Base-by-base conservation (phyloP, 148 eudicot species). In the Rhododendron ovatum region DNA sequence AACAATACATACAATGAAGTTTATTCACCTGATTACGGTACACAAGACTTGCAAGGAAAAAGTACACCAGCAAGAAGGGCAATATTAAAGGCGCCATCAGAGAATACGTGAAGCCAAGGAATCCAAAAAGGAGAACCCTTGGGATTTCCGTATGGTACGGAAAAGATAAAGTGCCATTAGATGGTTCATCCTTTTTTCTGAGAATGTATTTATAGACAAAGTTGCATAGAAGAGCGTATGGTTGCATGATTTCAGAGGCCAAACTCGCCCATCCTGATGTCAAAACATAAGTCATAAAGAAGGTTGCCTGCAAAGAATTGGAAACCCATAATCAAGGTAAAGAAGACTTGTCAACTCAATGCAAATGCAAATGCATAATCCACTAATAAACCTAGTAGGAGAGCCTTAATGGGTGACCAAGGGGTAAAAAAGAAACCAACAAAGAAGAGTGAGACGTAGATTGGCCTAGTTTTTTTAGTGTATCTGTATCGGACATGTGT, bases 221-320 rank as follows among this genome's bases (percentile, higher is more conserved):
- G 89, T 94, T 93, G 85, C 92, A 90, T 71, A 98, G 63, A 86
- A 98, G 93, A 81, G 93, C 91, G 78, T 86, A 94, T 76, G 92
- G 95, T 89, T 98, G 99, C 88, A 96, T 92, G 83, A 98, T 92
- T 88, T 95, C 99, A 47, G 88, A 85, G 30, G 99, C 93, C 92
- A 98, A 92, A 90, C 99, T 93, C 69, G 98, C 95, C 99, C 98
- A 98, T 43, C 99, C 99, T 85, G 99, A 94, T 82, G 99, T 95
- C 90, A 98, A 82, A 43, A 94, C 95, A 55, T 98, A 98, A 22
- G 97, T 91, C 92, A 95, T 92, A 86, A 95, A 95, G 89, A 93
- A 98, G 86, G 94, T 88, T 76, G 93, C 96, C 99, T 98, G 98
- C 87, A 89, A 85, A 87, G 78, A 85, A 83, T 67, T 57, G 65